Evolutionary conservation across 2,329 filamentous ascomycete species (phyloP).

Genomic region (Hymenoscyphus fraxineus): DNA sequence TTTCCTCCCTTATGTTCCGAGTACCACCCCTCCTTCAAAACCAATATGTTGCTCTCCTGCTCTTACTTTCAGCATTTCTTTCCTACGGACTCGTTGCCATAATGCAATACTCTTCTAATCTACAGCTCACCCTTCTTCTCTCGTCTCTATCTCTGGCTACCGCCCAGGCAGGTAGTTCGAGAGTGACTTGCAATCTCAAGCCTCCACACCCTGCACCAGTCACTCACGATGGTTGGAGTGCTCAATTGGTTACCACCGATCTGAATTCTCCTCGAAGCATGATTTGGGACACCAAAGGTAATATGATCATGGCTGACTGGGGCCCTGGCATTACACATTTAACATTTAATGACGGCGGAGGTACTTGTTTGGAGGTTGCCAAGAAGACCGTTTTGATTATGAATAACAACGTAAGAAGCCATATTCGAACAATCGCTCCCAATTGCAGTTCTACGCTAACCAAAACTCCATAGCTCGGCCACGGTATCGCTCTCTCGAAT

Average conservation of each 20-base stretch:
- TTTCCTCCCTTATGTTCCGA: neutral
- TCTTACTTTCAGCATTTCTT: neutral
- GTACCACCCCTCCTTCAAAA: neutral
- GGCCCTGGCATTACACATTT: conserved; percentile 30
- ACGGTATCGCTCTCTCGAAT: conserved; percentile 50
- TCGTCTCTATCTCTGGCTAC: conserved; percentile 3
- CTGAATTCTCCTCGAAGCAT: conserved; percentile 31
- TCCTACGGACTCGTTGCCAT: conserved; percentile 2
- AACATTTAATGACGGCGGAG: conserved; percentile 25
- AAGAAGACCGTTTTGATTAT: conserved; percentile 23
- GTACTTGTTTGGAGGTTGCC: conserved; percentile 23
- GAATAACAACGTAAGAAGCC: conserved; percentile 4
- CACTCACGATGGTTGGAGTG: conserved; percentile 28
- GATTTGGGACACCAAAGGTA: conserved; percentile 32
- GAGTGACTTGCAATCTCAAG: conserved; percentile 19
- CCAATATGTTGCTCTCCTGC: neutral
- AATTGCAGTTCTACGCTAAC: conserved; percentile 8
- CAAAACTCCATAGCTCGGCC: conserved; percentile 44
- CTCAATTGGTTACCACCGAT: conserved; percentile 28
- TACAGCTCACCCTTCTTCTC: conserved; percentile 9
- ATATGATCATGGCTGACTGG: conserved; percentile 32
- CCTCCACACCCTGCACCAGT: conserved; percentile 25
- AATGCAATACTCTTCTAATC: conserved; percentile 11
- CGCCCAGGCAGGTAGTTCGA: neutral
- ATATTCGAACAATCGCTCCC: conserved; percentile 13